Conservation (phyloP, 1,139 yeast genomes). For the Suhomyces ambrosiae region DNA sequence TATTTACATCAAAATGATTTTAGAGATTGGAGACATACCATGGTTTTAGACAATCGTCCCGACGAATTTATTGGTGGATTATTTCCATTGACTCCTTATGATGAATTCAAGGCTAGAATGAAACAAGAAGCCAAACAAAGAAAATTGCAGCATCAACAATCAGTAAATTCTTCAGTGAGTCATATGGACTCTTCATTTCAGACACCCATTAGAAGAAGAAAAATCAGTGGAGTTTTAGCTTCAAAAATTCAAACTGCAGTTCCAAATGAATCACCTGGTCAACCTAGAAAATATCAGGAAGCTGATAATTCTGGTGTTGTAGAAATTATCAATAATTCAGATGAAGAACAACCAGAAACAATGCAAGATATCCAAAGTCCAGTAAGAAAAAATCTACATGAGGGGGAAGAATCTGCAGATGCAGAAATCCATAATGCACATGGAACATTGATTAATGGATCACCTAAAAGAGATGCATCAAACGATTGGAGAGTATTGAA, state of each 20-base stretch:
- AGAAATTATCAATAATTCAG: constrained; percentile 42
- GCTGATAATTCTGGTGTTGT: constrained; percentile 28
- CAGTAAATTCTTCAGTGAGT: constrained; percentile 30
- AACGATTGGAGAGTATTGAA: constrained; percentile 46
- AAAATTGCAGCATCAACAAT: constrained; percentile 37
- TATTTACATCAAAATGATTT: constrained; percentile 94
- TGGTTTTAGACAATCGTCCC: constrained; percentile 75
- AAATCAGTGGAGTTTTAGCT: constrained; percentile 69
- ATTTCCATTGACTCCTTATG: constrained; percentile 66
- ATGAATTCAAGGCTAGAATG: constrained; percentile 51
- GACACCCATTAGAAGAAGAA: constrained; percentile 75
- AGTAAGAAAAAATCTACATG: constrained; percentile 22
- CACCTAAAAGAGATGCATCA: constrained; percentile 30
- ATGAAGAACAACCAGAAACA: constrained; percentile 28
- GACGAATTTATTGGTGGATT: constrained; percentile 77
- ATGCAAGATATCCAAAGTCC: constrained; percentile 33
- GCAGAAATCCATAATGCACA: constrained; percentile 20
- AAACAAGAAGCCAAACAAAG: constrained; percentile 49
- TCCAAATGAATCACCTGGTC: constrained; percentile 94
- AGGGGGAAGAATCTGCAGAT: constrained; percentile 14
- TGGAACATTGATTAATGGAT: constrained; percentile 16
- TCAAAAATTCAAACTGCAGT: constrained; percentile 73
- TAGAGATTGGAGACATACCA: constrained; percentile 93
- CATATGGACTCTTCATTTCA: constrained; percentile 51
- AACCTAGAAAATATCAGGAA: constrained; percentile 76